A percentile compares a stretch with the other conserved stretches of the same genome.
Conservation (phyloP, 225 moss, liverwort and hornwort species). For the Marchantia paleacea region DNA sequence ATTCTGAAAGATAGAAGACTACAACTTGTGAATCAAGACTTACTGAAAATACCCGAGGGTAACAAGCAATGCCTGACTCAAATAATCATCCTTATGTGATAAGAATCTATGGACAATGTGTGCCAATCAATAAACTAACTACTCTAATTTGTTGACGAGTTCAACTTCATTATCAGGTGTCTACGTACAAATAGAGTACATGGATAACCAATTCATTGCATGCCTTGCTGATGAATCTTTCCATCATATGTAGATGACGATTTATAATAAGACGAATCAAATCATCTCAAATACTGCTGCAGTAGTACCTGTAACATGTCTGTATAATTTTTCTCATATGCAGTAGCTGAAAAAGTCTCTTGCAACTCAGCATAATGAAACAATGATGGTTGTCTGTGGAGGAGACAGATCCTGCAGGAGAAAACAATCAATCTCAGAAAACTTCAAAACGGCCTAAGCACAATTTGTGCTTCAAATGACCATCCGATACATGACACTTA, state of each 20-base stretch:
- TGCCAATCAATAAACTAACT: slow-evolving; percentile 8
- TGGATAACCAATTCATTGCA: neutral
- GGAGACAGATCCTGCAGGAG: slow-evolving; percentile 7
- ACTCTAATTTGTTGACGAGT: neutral
- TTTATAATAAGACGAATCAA: neutral
- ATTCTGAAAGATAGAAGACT: neutral
- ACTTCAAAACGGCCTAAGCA: neutral
- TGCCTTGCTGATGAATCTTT: slow-evolving; percentile 1
- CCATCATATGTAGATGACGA: neutral
- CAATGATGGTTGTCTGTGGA: neutral
- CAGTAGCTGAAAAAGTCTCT: slow-evolving; percentile 6
- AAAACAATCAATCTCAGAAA: neutral
- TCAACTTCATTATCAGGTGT: neutral
- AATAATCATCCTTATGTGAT: slow-evolving; percentile 9
- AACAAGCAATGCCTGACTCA: slow-evolving; percentile 14
- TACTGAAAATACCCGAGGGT: slow-evolving; percentile 16
- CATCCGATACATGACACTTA: neutral
- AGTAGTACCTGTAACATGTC: slow-evolving; percentile 2
- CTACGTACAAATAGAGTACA: neutral
- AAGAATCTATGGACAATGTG: slow-evolving; percentile 22
- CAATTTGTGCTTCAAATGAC: neutral
- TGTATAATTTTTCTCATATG: neutral
- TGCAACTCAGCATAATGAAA: neutral
- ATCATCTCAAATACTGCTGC: slow-evolving; percentile 7
- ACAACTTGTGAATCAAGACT: slow-evolving; percentile 10